Conservation (phyloP, 208 protist genomes). For the Balamuthia mandrillaris region DNA sequence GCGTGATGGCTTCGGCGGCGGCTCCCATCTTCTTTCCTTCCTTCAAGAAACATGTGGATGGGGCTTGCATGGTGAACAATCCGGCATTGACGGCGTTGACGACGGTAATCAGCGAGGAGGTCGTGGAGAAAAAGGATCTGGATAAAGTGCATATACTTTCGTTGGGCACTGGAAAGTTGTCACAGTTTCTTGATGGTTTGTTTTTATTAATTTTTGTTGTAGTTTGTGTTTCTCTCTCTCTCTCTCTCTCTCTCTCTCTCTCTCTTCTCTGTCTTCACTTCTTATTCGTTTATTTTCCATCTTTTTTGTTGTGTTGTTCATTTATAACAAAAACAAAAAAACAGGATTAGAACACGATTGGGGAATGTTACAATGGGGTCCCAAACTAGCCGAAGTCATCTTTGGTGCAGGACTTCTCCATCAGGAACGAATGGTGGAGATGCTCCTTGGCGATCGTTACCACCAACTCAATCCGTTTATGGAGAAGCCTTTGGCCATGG, state of each 20-base stretch:
- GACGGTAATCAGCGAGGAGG: constrained; percentile 25
- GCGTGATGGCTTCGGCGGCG: not conserved
- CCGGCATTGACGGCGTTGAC: constrained; percentile 11
- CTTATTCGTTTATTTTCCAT: too few species aligned
- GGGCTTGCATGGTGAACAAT: constrained; percentile 15
- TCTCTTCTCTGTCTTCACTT: too few species aligned
- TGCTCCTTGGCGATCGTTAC: not conserved
- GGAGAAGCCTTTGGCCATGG: not conserved
- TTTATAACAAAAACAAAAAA: not conserved
- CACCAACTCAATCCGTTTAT: not conserved
- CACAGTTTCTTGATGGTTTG: not conserved
- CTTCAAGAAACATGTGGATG: not conserved
- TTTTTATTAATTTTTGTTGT: not conserved
- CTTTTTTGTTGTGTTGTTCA: constrained; percentile 9
- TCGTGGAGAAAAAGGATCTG: not conserved
- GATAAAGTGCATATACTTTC: not conserved
- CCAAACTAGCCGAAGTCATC: not conserved
- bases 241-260: too few species aligned
- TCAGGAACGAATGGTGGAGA: not conserved
- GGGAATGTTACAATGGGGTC: constrained; percentile 1
- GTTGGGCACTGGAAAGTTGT: not conserved
- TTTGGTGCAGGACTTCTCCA: not conserved
- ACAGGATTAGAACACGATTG: not conserved
- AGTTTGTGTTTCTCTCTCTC: not conserved
- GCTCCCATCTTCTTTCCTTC: constrained; percentile 28